Evolutionary conservation across 805 yeast species (phyloP).

Genomic region (Naumovozyma castellii): DNA sequence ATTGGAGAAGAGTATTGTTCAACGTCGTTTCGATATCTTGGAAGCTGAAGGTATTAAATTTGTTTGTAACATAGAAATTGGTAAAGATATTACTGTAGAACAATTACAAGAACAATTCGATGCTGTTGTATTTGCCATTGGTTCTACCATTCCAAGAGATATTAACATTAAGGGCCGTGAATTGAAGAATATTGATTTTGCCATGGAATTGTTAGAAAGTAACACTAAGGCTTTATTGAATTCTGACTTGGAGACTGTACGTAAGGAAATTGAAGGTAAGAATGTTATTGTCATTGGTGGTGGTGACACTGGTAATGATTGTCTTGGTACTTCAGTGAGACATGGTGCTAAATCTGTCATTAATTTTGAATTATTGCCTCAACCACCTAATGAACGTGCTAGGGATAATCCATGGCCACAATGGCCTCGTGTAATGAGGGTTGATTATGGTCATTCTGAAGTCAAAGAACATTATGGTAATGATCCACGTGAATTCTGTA

Average conservation of each 20-base stretch:
- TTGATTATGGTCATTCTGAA: conserved; percentile 95
- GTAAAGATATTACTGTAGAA: conserved; percentile 68
- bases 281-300: conserved; percentile 96
- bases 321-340: conserved; percentile 93
- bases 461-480: conserved; percentile 90
- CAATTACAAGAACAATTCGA: conserved; percentile 57
- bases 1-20: conserved; percentile 83
- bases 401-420: conserved; percentile 99
- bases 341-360: conserved; percentile 93
- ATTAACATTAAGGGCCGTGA: conserved; percentile 90
- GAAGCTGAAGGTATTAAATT: conserved; percentile 84
- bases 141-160: conserved; percentile 95
- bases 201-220: conserved; percentile 81
- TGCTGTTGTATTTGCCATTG: conserved; percentile 87
- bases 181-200: conserved; percentile 80
- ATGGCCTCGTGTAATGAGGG: conserved; percentile 97
- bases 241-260: conserved; percentile 67
- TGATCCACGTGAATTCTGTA: conserved; percentile 96
- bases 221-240: conserved; percentile 87
- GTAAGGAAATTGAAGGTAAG: conserved; percentile 67
- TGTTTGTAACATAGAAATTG: conserved; percentile 67
- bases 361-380: conserved; percentile 89
- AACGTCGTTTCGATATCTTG: conserved; percentile 85
- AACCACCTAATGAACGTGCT: conserved; percentile 77
- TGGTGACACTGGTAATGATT: conserved; percentile 99